Evolutionary conservation across 768 basidiomycete species (phyloP).

Genomic region (Termitomyces sp.): DNA sequence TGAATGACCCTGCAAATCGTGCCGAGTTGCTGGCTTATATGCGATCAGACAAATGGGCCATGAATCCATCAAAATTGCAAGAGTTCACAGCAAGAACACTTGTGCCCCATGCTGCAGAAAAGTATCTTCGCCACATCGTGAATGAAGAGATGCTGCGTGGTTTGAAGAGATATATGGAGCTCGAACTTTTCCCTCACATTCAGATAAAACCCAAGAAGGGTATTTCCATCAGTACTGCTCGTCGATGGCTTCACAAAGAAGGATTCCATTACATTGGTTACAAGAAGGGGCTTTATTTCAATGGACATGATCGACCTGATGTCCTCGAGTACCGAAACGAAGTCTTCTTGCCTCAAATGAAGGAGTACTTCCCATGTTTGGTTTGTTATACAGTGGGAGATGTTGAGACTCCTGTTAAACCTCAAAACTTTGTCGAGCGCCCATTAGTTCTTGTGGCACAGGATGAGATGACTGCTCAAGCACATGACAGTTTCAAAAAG

Average conservation of each 20-base stretch:
- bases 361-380: too few species aligned
- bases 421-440: too few species aligned
- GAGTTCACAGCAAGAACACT: conserved; percentile 10
- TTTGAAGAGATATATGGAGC: conserved; percentile 16
- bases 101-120: conserved; percentile 24
- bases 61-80: conserved; percentile 30
- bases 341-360: background rate
- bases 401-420: too few species aligned
- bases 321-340: background rate
- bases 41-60: conserved; percentile 34
- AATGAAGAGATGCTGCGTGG: conserved; percentile 33
- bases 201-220: background rate
- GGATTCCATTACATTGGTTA: conserved; percentile 8
- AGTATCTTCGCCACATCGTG: conserved; percentile 27
- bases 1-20: conserved; percentile 25
- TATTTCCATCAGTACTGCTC: background rate
- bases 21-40: conserved; percentile 30
- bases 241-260: too few species aligned
- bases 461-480: too few species aligned
- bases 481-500: too few species aligned
- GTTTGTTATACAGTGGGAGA: too few species aligned
- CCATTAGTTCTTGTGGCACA: too few species aligned
- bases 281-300: conserved; percentile 23
- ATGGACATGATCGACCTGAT: background rate
- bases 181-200: background rate